Base-by-base conservation (phyloP, 2,329 filamentous ascomycete species). In the Phoma sp. region DNA sequence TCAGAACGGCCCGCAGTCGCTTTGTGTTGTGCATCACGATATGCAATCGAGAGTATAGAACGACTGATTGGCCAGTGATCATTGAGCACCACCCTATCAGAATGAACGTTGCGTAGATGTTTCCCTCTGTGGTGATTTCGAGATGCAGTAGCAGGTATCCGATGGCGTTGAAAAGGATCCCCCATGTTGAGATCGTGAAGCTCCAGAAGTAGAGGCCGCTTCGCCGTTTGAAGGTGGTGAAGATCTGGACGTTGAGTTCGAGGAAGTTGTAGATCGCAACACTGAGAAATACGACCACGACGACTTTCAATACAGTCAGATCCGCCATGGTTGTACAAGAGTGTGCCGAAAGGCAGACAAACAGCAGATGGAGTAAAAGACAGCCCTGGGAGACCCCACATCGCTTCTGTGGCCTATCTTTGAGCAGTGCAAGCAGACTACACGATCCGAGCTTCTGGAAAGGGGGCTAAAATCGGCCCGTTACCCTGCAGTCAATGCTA, bases 11-110 rank as follows among this genome's bases (percentile, higher is more conserved):
- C 5, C 75, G 77, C 1, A 87, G 72, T 21, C 47, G 44, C 4
- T 79, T 71, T 10, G 76, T 72, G 43, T 84, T 81, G 12, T 78
- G 78, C 24, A 85, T 70, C 8, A 88, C 78, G 1, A 88, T 76
- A 62, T 87, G 84, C 1, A 88, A 75, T 9, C 85, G 78, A 2
- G 84, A 87, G 71, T 84, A 88, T 0, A 88, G 74, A 2, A 88
- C 85, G 13, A 87, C 61, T 0, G 81, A 80, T 65, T 86, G 84
- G 0, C 85, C 85, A 0, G 84, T 85, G 0, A 88, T 82, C 83
- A 87, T 86, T 2, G 73, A 63, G 64, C 81, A 82, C 81, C 85
- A 83, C n/a, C 83, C 84, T 57, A 87, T 60, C n/a, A 76, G 77
- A 22, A 82, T 70, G 4, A 82, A 60, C 5, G 78, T 77, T 54